Percentiles rank a stretch among this genome's conserved stretches.
These are phyloP conservation scores for Lactarius indigo DNA, from an alignment of 768 basidiomycete species.

Conservation along the genomic window DNA sequence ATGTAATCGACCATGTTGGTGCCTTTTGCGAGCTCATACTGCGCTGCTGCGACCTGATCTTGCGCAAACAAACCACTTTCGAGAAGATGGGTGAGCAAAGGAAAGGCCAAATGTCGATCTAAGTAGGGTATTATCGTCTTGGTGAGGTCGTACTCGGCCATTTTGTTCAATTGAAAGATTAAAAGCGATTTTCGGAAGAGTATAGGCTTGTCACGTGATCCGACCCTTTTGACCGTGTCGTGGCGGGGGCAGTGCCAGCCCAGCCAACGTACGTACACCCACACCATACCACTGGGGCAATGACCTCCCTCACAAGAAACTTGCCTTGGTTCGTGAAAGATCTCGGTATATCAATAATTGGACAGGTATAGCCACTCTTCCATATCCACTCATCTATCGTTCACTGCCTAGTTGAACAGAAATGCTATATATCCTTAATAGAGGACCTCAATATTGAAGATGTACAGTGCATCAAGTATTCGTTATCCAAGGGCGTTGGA, in stretches of 20 bases:
- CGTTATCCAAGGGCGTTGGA: conserved; percentile 88
- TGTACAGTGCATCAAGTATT: conserved; percentile 83
- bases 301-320: conserved; percentile 77
- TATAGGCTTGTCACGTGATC: not conserved
- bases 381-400: conserved; percentile 10
- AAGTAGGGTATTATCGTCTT: conserved; percentile 87
- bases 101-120: conserved; percentile 93
- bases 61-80: conserved; percentile 72
- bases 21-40: conserved; percentile 95
- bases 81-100: conserved; percentile 85
- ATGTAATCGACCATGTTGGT: conserved; percentile 99
- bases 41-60: conserved; percentile 80
- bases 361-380: conserved; percentile 50
- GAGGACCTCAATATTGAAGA: conserved; percentile 79
- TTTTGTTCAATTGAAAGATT: conserved; percentile 32
- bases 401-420: conserved; percentile 40
- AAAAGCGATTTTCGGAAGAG: not conserved
- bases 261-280: not conserved
- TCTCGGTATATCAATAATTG: conserved; percentile 76
- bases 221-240: not conserved
- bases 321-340: conserved; percentile 85
- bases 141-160: conserved; percentile 91
- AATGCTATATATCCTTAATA: conserved; percentile 88
- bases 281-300: conserved; percentile 29
- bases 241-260: not conserved